These are phyloP conservation scores for Notholithocarpus densiflorus DNA, from an alignment of 306 rosid genomes.

Conservation along the genomic window DNA sequence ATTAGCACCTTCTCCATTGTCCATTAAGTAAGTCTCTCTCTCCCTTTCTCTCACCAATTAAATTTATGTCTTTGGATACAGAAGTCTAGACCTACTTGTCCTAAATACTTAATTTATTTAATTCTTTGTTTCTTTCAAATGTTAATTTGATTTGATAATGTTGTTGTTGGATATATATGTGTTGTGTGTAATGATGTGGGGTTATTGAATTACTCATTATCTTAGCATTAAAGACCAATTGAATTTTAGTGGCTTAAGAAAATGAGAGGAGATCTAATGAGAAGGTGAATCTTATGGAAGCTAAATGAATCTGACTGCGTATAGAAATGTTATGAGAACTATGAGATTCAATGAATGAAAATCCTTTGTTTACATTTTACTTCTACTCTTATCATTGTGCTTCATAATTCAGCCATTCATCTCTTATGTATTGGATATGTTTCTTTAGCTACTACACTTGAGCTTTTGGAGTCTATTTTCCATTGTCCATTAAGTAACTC, in stretches of 20 bases:
- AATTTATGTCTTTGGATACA: no score
- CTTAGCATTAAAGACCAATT: neutral
- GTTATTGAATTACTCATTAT: neutral
- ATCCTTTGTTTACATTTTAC: neutral
- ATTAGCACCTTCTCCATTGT: no score
- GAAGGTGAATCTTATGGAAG: neutral
- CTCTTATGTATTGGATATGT: no score
- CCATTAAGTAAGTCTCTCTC: no score
- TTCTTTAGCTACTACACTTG: no score
- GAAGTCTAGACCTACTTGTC: no score
- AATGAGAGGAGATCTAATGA: neutral
- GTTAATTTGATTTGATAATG: neutral
- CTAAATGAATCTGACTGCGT: neutral
- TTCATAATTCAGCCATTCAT: neutral
- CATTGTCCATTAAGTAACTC: no score
- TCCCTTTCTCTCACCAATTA: no score
- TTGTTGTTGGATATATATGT: neutral
- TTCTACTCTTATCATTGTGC: neutral
- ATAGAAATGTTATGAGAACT: neutral
- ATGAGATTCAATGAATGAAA: neutral
- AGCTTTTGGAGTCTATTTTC: neutral
- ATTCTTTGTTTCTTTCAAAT: neutral
- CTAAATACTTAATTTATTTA: constrained; percentile 9
- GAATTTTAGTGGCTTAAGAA: neutral
- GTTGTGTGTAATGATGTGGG: neutral